These are phyloP conservation scores for Pythium rishiriense DNA, from an alignment of 352 stramenopile genomes.

Conservation along the genomic window DNA sequence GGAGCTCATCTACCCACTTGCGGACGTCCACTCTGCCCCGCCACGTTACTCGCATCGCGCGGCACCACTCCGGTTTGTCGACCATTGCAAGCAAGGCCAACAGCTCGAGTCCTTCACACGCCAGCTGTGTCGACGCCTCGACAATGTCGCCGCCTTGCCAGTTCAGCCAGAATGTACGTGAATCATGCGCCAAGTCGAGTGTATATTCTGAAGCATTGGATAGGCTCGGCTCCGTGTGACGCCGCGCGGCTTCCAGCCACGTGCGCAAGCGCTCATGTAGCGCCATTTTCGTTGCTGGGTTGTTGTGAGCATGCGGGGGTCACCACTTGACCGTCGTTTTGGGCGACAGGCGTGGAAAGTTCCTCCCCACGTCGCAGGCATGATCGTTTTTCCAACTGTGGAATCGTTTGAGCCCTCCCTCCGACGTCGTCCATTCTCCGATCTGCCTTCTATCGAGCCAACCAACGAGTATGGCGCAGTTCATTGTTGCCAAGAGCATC, in stretches of 20 bases:
- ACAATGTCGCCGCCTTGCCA: not conserved
- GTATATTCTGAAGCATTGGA: not conserved
- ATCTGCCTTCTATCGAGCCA: not conserved
- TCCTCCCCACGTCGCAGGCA: no score
- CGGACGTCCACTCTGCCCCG: not conserved
- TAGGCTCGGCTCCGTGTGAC: not conserved
- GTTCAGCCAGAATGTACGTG: not conserved
- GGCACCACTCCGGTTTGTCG: not conserved
- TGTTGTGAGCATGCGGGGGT: no score
- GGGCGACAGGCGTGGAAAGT: no score
- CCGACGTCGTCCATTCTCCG: no score
- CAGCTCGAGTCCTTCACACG: not conserved
- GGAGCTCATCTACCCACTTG: not conserved
- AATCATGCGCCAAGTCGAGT: not conserved
- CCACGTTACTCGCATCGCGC: not conserved
- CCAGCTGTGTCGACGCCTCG: not conserved
- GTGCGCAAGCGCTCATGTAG: not conserved
- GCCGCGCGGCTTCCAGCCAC: not conserved
- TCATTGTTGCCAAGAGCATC: conserved; percentile 17
- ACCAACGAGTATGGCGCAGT: conserved; percentile 2
- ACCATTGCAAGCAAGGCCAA: not conserved
- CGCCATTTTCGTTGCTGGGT: no score
- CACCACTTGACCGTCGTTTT: no score
- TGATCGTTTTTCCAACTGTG: no score
- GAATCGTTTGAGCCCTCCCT: no score